These are phyloP conservation scores for Epichloe brachyelytri DNA, from an alignment of 2,329 filamentous ascomycete species.

Conservation along the genomic window DNA sequence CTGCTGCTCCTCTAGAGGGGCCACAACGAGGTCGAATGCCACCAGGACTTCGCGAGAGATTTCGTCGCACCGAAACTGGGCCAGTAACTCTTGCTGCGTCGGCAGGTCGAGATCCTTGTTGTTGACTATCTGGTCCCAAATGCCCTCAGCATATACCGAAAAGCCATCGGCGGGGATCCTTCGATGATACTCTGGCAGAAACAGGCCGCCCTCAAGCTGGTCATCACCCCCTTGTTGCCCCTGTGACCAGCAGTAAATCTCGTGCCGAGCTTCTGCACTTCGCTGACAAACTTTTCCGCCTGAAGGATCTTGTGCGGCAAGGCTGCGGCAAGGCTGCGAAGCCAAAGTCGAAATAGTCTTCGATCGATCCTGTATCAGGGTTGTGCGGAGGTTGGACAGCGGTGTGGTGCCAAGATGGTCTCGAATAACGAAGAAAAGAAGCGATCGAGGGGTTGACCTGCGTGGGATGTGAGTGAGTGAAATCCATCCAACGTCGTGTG, in stretches of 20 bases:
- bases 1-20: constrained; percentile 77
- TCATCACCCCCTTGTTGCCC: constrained; percentile 58
- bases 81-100: constrained; percentile 90
- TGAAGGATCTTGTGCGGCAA: constrained; percentile 95
- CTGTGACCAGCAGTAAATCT: constrained; percentile 75
- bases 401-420: constrained; percentile 92
- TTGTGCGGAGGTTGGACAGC: constrained; percentile 78
- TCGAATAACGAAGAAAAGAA: constrained; percentile 97
- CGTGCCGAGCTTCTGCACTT: constrained; percentile 65
- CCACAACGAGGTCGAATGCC: constrained; percentile 68
- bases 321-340: constrained; percentile 91
- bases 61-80: constrained; percentile 95
- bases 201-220: constrained; percentile 65
- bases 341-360: constrained; percentile 97
- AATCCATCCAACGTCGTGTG: background rate
- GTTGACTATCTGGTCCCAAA: constrained; percentile 98
- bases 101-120: constrained; percentile 97
- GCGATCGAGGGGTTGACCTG: constrained; percentile 74
- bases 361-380: constrained; percentile 81
- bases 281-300: constrained; percentile 74
- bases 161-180: constrained; percentile 97
- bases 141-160: constrained; percentile 78
- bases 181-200: constrained; percentile 88
- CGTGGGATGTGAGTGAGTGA: constrained; percentile 13
- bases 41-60: constrained; percentile 82